These are phyloP conservation scores for Penicillium sp. DNA, from an alignment of 2,329 filamentous ascomycete genomes.

Conservation along the genomic window DNA sequence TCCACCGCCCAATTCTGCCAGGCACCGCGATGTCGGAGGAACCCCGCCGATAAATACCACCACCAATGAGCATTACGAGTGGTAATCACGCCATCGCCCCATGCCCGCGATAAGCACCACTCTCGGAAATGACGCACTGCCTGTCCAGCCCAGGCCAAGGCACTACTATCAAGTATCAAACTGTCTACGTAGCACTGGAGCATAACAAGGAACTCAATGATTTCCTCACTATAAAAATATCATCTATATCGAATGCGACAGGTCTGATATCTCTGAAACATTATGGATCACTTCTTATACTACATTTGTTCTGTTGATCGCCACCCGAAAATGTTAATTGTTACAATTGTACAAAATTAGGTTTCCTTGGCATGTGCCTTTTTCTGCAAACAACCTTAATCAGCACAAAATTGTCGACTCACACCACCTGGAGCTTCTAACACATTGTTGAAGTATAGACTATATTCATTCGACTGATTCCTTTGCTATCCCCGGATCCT, in stretches of 20 bases:
- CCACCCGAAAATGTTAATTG: background rate
- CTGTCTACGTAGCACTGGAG: background rate
- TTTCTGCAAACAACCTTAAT: conserved; percentile 1
- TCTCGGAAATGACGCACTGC: conserved; percentile 3
- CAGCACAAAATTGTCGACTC: background rate
- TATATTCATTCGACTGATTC: too few species aligned
- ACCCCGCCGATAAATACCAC: conserved; percentile 11
- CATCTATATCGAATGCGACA: too few species aligned
- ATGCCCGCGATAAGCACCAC: conserved; percentile 1
- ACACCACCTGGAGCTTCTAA: background rate
- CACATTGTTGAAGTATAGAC: too few species aligned
- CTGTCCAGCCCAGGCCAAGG: background rate
- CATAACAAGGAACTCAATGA: too few species aligned
- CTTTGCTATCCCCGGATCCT: too few species aligned
- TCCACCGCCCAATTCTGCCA: background rate
- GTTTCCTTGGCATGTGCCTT: background rate
- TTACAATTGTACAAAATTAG: background rate
- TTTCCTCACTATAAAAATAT: too few species aligned
- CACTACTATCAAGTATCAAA: too few species aligned
- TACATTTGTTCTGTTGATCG: background rate
- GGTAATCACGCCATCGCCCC: conserved; percentile 19
- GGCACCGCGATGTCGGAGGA: conserved; percentile 24
- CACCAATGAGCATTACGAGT: background rate
- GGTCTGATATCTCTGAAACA: too few species aligned
- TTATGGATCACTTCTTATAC: too few species aligned